These are phyloP conservation scores for Chrysanthemum seticuspe DNA, from an alignment of 129 eudicot species.

Conservation along the genomic window DNA sequence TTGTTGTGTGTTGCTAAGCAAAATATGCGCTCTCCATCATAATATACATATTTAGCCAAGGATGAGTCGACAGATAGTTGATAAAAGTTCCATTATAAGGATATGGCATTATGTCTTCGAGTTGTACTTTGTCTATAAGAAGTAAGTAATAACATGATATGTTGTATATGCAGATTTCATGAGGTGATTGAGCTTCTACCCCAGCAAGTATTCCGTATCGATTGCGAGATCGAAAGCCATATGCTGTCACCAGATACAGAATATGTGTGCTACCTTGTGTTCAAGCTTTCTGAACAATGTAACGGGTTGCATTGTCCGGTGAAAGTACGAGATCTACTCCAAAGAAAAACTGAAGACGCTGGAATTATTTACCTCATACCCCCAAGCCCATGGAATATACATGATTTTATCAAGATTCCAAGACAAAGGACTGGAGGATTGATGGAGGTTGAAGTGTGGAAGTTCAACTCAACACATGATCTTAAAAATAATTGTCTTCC, in stretches of 20 bases:
- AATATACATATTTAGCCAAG: background rate
- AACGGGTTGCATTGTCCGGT: too few species aligned
- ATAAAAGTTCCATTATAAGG: background rate
- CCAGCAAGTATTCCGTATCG: background rate
- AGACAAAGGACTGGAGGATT: background rate
- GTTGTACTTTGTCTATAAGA: too few species aligned
- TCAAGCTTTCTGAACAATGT: too few species aligned
- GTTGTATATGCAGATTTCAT: background rate
- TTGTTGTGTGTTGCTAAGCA: too few species aligned
- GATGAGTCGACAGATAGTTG: background rate
- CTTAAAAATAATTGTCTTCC: background rate
- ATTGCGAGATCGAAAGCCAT: background rate
- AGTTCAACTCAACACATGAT: background rate
- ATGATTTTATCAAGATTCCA: background rate
- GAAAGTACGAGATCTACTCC: background rate
- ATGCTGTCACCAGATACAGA: background rate
- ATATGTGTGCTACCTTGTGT: too few species aligned
- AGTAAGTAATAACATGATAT: too few species aligned
- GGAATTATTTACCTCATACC: background rate
- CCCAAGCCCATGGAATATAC: slow-evolving; percentile 1
- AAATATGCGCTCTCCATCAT: too few species aligned
- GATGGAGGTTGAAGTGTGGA: too few species aligned
- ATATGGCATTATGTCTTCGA: too few species aligned
- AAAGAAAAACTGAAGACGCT: background rate
- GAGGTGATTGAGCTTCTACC: background rate